Percentiles rank a stretch among this genome's conserved stretches.
These are phyloP conservation scores for Candida freyschussii DNA, from an alignment of 1,139 yeast genomes.

Conservation along the genomic window DNA sequence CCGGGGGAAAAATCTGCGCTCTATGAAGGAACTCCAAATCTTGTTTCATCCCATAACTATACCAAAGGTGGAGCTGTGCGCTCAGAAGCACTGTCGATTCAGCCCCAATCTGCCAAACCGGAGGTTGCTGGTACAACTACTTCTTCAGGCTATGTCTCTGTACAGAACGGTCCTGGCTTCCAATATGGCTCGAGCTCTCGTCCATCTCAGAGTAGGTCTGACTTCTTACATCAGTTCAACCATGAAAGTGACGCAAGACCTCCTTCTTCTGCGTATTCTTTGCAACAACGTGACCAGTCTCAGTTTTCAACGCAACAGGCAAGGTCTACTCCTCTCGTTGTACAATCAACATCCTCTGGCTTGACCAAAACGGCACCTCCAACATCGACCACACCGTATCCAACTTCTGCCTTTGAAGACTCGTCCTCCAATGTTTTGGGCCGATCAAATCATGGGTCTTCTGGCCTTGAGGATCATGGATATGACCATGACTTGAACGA, in stretches of 20 bases:
- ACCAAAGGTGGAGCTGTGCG: constrained; percentile 22
- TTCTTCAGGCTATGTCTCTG: constrained; percentile 18
- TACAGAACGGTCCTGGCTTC: constrained; percentile 15
- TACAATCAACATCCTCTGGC: no score
- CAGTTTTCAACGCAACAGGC: no score
- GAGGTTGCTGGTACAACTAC: constrained; percentile 16
- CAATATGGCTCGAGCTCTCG: no score
- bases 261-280: no score
- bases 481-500: constrained; percentile 17
- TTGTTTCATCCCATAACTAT: constrained; percentile 23
- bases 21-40: constrained; percentile 20
- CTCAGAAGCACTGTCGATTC: constrained; percentile 20
- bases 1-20: background rate
- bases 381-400: no score
- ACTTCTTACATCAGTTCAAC: no score
- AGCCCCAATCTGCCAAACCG: constrained; percentile 22
- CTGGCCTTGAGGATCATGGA: constrained; percentile 19
- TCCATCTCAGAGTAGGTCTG: no score
- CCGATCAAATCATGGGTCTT: constrained; percentile 4
- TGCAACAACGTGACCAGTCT: no score
- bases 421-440: constrained; percentile 5
- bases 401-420: no score
- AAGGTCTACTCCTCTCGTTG: no score
- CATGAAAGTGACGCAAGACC: no score
- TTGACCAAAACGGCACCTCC: no score